Percentiles rank a stretch among this genome's conserved stretches.
These are phyloP conservation scores for Usnea hakonensis DNA, from an alignment of 495 filamentous ascomycete genomes.

Conservation along the genomic window DNA sequence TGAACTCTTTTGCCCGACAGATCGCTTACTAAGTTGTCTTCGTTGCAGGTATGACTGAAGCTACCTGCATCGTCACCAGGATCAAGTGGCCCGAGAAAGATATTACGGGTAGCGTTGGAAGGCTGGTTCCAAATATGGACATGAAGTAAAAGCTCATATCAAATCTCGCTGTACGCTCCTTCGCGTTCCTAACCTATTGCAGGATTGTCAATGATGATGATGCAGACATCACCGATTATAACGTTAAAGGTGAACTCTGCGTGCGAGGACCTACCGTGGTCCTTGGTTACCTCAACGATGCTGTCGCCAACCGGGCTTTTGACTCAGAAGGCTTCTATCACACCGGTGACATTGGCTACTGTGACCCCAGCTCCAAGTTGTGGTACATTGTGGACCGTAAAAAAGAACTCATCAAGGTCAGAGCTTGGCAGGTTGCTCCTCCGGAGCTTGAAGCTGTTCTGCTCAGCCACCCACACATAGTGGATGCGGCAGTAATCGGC, in stretches of 20 bases:
- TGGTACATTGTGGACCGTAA: conserved; percentile 68
- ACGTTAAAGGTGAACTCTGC: conserved; percentile 45
- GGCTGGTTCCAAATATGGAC: conserved; percentile 32
- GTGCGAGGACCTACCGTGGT: conserved; percentile 38
- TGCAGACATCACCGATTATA: conserved; percentile 42
- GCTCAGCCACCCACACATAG: conserved; percentile 57
- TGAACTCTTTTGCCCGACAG: no score
- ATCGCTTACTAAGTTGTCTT: background rate
- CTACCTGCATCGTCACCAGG: conserved; percentile 42
- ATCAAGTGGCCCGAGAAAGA: conserved; percentile 36
- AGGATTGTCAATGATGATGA: conserved; percentile 44
- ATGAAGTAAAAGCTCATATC: conserved; percentile 25
- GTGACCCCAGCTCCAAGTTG: conserved; percentile 49
- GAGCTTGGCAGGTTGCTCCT: conserved; percentile 77
- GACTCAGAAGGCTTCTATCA: conserved; percentile 56
- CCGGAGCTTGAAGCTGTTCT: conserved; percentile 75
- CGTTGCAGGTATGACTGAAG: conserved; percentile 35
- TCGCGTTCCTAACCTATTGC: background rate
- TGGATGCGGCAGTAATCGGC: conserved; percentile 73
- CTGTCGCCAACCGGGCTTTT: conserved; percentile 21
- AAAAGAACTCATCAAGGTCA: conserved; percentile 77
- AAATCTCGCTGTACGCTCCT: background rate
- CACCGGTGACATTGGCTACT: conserved; percentile 65
- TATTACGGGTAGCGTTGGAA: conserved; percentile 36
- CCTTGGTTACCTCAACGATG: conserved; percentile 29